Conservation (phyloP, 352 stramenopile species). For the Phytophthora vignae region DNA sequence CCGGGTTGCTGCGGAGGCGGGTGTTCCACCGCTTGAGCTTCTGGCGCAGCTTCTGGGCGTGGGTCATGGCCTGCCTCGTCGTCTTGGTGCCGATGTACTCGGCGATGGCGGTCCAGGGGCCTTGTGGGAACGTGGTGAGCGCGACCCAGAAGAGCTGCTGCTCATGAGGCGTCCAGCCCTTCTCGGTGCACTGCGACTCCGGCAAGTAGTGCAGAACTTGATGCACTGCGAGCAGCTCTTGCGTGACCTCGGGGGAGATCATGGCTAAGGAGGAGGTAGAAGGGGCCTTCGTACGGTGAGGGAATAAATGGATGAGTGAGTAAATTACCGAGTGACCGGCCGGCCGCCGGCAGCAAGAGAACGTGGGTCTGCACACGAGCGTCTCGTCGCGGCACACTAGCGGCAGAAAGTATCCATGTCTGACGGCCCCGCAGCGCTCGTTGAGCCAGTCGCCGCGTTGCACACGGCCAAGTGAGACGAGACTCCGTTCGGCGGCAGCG, state of each 20-base stretch:
- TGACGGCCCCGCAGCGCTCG: not conserved
- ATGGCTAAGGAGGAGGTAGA: constrained; percentile 13
- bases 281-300: constrained; percentile 1
- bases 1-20: constrained; percentile 39
- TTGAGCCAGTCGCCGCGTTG: constrained; percentile 11
- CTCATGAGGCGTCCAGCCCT: constrained; percentile 38
- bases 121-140: constrained; percentile 51
- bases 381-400: constrained; percentile 7
- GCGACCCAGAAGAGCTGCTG: constrained; percentile 50
- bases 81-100: constrained; percentile 62
- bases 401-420: constrained; percentile 26
- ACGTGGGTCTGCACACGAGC: not conserved
- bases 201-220: constrained; percentile 51
- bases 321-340: constrained; percentile 30
- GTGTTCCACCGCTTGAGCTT: constrained; percentile 54
- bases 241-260: constrained; percentile 49
- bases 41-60: constrained; percentile 65
- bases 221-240: constrained; percentile 43
- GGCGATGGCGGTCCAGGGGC: constrained; percentile 60
- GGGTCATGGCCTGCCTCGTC: constrained; percentile 64
- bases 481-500: not conserved
- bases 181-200: constrained; percentile 39
- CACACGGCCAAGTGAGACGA: constrained; percentile 4
- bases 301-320: not conserved
- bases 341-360: not conserved